Evolutionary conservation across 176 grass and related monocot genomes (phyloP).

Genomic region (Tuctoria greenei): DNA sequence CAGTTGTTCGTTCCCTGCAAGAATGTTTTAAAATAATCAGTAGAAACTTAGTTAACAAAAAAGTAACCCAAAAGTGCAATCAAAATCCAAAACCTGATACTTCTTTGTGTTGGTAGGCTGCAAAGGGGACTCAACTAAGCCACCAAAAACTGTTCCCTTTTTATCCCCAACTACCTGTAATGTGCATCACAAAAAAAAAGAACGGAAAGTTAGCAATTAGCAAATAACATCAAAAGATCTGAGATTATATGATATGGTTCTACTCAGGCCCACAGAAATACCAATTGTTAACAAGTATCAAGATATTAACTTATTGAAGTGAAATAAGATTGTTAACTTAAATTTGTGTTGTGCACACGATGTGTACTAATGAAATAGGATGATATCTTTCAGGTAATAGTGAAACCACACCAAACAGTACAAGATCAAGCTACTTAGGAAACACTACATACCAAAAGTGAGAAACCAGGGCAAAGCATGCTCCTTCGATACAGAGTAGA

Average conservation of each 20-base stretch:
- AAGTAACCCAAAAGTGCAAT: constrained; percentile 8
- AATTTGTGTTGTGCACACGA: background rate
- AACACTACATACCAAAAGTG: constrained; percentile 63
- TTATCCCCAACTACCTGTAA: constrained; percentile 84
- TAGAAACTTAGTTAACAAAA: constrained; percentile 16
- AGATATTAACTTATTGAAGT: background rate
- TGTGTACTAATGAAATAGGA: background rate
- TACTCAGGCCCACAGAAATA: background rate
- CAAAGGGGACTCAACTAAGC: constrained; percentile 87
- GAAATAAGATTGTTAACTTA: background rate
- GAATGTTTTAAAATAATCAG: constrained; percentile 22
- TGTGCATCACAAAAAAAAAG: constrained; percentile 18
- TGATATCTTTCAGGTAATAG: background rate
- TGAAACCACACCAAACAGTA: constrained; percentile 11
- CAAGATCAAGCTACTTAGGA: constrained; percentile 17
- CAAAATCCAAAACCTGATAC: constrained; percentile 84
- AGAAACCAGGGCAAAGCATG: constrained; percentile 80
- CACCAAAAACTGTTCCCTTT: constrained; percentile 87
- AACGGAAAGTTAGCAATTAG: constrained; percentile 20
- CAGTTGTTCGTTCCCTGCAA: constrained; percentile 75
- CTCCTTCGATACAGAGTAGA: constrained; percentile 98
- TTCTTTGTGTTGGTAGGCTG: constrained; percentile 86
- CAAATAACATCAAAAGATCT: background rate
- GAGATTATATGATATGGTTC: background rate
- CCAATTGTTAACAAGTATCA: background rate